Base-by-base conservation (phyloP, 1,284 basidiomycete species). In the Fomitiporia mediterranea region DNA sequence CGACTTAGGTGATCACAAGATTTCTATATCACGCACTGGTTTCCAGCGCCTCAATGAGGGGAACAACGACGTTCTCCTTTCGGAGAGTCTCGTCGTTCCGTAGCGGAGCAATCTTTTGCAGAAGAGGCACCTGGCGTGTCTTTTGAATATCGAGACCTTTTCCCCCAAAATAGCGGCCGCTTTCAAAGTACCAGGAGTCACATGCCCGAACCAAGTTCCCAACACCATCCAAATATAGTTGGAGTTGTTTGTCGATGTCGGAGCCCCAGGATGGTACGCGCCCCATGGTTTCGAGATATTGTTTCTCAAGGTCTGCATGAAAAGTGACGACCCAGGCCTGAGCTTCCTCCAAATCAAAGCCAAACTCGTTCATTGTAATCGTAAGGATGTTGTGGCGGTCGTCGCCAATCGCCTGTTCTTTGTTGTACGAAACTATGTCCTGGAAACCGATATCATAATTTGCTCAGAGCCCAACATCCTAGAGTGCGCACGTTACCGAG, bases 191-290 rank as follows among this genome's bases (percentile, higher is more conserved):
- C 75, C 75, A 77, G 39, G 64, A 62, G 48, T 71, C 69, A 60
- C 72, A 74, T 5, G 67, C 72, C 51, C 71, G 67, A 25, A 73
- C 72, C 74, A 72, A 76, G 60, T 76, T 74, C 6, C 70, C 75
- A 39, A 78, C 55, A 13, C 72, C 72, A 51, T 73, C 64, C 44
- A 72, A 57, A 55, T 76, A 78, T 15, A 55, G 49, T 8, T 60
- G 60, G 30, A 74, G 58, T 34, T 69, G 62, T 0, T 54, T 35
- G 58, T 74, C 69, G 17, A 74, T 55, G 40, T 64, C 64, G 4
- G 62, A 56, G 25, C 68, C 70, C 55, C 65, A 74, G 1, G 64
- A 66, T 3, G 73, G 74, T 6, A 77, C 34, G 13, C 4, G 9
- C 13, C 27, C 27, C 21, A 46, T 6, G 8, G 4, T 17, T 64